These are phyloP conservation scores for Lactarius tabidus DNA, from an alignment of 768 basidiomycete genomes.

Conservation along the genomic window DNA sequence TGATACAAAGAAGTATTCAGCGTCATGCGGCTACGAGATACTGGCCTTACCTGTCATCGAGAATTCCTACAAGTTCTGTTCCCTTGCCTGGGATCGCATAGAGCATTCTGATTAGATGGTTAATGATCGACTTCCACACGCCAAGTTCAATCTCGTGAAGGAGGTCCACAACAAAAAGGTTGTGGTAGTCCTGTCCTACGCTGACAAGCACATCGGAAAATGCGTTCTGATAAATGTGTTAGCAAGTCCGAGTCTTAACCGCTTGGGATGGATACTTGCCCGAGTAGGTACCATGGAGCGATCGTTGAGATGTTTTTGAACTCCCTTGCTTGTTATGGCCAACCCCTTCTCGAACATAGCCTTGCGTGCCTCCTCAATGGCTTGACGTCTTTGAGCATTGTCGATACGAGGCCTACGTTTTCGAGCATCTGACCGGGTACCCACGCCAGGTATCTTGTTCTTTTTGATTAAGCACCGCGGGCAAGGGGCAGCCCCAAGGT, in stretches of 20 bases:
- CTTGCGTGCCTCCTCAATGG: neutral
- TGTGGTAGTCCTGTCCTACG: constrained; percentile 3
- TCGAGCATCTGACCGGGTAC: too few relatives aligned
- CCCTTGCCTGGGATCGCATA: neutral
- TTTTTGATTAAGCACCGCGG: too few relatives aligned
- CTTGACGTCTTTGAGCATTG: too few relatives aligned
- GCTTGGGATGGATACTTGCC: too few relatives aligned
- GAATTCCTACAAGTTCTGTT: neutral
- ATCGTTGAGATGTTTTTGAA: too few relatives aligned
- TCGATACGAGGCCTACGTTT: too few relatives aligned
- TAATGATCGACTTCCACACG: constrained; percentile 36
- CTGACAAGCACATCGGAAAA: neutral
- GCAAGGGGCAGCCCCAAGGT: too few relatives aligned
- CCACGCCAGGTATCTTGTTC: too few relatives aligned
- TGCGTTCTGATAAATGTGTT: neutral
- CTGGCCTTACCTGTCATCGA: neutral
- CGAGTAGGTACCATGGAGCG: neutral
- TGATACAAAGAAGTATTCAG: too few relatives aligned
- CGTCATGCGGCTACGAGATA: neutral
- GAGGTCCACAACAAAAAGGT: constrained; percentile 34
- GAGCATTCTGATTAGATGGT: constrained; percentile 37
- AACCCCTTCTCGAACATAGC: neutral
- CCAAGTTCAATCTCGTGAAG: constrained; percentile 43
- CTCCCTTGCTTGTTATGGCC: rapidly evolving
- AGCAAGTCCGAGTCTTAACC: too few relatives aligned